Percentiles rank a stretch among this genome's conserved stretches.
These are phyloP conservation scores for Arabidopsis arenosa DNA, from an alignment of 345 rosid genomes.

Conservation along the genomic window DNA sequence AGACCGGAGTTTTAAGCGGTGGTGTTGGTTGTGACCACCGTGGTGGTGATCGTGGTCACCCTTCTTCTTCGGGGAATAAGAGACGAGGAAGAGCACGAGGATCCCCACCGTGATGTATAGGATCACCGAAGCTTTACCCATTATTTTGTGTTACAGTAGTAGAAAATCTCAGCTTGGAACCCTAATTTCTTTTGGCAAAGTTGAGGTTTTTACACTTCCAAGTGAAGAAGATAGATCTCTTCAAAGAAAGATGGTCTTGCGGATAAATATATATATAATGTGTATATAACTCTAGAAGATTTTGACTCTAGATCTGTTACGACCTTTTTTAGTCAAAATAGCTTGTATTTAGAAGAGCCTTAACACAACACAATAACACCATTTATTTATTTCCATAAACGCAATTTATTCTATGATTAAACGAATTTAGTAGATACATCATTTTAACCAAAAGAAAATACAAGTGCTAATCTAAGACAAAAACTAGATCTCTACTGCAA, in stretches of 20 bases:
- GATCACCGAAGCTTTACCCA: conserved; percentile 55
- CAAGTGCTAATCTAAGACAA: no score
- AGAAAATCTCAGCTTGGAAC: conserved; percentile 31
- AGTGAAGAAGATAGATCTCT: conserved; percentile 30
- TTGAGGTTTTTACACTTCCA: conserved; percentile 22
- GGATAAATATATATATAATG: background rate
- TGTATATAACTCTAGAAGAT: background rate
- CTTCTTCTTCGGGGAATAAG: conserved; percentile 55
- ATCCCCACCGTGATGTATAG: conserved; percentile 58
- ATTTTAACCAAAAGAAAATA: no score
- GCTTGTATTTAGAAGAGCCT: background rate
- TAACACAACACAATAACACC: background rate
- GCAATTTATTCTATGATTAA: background rate
- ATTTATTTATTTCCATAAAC: no score
- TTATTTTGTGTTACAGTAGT: background rate
- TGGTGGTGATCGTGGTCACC: conserved; percentile 44
- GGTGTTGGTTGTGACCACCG: conserved; percentile 48
- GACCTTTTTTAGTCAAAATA: conserved; percentile 13
- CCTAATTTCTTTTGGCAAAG: conserved; percentile 20
- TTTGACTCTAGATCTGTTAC: conserved; percentile 26
- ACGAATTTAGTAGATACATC: background rate
- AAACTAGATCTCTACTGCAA: no score
- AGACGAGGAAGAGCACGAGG: conserved; percentile 58
- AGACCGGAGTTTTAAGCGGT: conserved; percentile 64
- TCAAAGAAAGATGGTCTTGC: background rate